These are phyloP conservation scores for Striga hermonthica DNA, from an alignment of 305 asterid genomes.

Conservation along the genomic window DNA sequence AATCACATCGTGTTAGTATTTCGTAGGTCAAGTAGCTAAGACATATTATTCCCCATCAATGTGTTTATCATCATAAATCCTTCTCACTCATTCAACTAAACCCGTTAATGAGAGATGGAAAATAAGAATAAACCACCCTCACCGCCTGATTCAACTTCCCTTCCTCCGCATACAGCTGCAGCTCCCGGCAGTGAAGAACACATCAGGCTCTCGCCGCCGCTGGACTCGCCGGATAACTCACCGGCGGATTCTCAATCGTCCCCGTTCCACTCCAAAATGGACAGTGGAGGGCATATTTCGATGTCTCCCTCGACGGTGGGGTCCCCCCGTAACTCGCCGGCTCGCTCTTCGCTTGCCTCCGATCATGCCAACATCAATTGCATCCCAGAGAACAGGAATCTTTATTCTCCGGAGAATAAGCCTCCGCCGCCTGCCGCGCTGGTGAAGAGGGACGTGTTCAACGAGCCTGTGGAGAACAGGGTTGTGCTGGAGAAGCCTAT, in stretches of 20 bases:
- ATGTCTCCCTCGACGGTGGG: conserved; percentile 34
- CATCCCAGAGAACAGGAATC: conserved; percentile 29
- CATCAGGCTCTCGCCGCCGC: conserved; percentile 42
- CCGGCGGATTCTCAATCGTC: conserved; percentile 31
- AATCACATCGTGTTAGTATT: too few relatives aligned
- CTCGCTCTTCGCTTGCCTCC: conserved; percentile 44
- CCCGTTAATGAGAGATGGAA: too few relatives aligned
- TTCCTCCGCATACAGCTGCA: too few relatives aligned
- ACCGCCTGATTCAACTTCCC: too few relatives aligned
- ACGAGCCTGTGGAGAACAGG: conserved; percentile 39
- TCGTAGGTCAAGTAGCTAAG: too few relatives aligned
- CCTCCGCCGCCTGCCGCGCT: conserved; percentile 33
- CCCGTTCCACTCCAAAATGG: conserved; percentile 34
- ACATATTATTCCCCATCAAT: too few relatives aligned
- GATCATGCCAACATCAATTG: conserved; percentile 38
- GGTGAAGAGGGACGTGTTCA: conserved; percentile 41
- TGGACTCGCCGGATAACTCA: conserved; percentile 32
- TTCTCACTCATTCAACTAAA: too few relatives aligned
- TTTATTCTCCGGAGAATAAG: conserved; percentile 36
- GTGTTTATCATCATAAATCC: too few relatives aligned
- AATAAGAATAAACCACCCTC: too few relatives aligned
- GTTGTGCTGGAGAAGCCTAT: conserved; percentile 36
- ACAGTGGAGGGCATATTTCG: conserved; percentile 37
- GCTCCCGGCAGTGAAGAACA: conserved; percentile 29
- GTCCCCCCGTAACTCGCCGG: conserved; percentile 31